Evolutionary conservation across 345 rosid species (phyloP).

Genomic region (Euphorbia peplus): DNA sequence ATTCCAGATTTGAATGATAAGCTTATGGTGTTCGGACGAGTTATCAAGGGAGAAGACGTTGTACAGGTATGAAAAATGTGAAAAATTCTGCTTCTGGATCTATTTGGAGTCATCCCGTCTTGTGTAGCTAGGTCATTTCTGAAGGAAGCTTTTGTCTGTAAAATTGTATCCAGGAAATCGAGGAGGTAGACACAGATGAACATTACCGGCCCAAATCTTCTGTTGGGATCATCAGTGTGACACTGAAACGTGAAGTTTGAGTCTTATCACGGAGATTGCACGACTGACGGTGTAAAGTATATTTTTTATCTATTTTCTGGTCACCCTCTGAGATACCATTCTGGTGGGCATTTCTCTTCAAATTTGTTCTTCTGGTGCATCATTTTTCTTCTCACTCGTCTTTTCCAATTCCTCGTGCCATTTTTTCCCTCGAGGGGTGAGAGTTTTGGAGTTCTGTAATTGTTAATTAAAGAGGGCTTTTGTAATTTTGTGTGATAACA

Average conservation of each 20-base stretch:
- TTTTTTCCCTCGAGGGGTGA: not conserved
- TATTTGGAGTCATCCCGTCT: not conserved
- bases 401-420: not conserved
- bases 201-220: slow-evolving; percentile 74
- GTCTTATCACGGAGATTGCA: not conserved
- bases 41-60: slow-evolving; percentile 73
- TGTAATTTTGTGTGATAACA: not conserved
- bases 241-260: slow-evolving; percentile 56
- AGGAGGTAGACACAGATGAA: slow-evolving; percentile 95
- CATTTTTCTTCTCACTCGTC: not conserved
- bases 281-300: not conserved
- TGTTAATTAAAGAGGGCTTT: not conserved
- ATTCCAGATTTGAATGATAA: slow-evolving; percentile 74
- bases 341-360: not conserved
- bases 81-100: not conserved
- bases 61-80: slow-evolving; percentile 64
- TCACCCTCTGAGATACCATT: not conserved
- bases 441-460: not conserved
- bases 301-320: not conserved
- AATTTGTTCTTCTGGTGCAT: not conserved
- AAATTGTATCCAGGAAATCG: slow-evolving; percentile 67
- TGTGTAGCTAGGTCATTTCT: slow-evolving; percentile 16
- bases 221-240: slow-evolving; percentile 48
- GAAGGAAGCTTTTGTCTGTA: not conserved
- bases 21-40: slow-evolving; percentile 74